Evolutionary conservation across 2,329 filamentous ascomycete genomes (phyloP), one percentile per base, ranked within the genome.

Genomic region (Colletotrichum tofieldiae): DNA sequence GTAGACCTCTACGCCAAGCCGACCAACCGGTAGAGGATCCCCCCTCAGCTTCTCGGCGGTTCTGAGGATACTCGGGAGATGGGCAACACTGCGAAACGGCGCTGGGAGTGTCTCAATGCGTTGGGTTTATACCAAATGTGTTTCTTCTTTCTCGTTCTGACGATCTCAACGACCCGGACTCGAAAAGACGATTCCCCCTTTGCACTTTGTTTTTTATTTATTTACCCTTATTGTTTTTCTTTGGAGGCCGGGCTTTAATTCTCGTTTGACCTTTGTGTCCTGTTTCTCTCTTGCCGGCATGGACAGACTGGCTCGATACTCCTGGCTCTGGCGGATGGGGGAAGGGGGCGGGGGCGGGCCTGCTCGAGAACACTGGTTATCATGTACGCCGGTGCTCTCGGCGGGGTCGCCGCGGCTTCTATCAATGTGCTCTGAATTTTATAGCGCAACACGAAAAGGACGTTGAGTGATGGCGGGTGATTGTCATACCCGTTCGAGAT

Each of bases 1-100:
- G 70, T 75, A 82, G 83, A 85, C 76, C 81, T 84, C 65, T 82
- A 82, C 75, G 74, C 78, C 71, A 83, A 79, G 63, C 76, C 78
- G 68, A 84, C 81, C 77, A 80, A 79, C 77, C 80, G 82, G 81
- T 83, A 81, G 67, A 71, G 68, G 65, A 62, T 61, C 29, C 76
- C n/a, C 76, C n/a, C 26, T 77, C 76, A 72, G 69, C 61, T 70
- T 59, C 66, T 74, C 67, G 68, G 71, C 68, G 72, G 69, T 55
- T 74, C 63, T 69, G 74, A 73, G 63, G 63, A 71, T 72, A 70
- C 67, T 66, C 67, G 60, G 55, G 65, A 74, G 69, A 63, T 58
- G 66, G 61, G 65, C 73, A 67, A 72, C 65, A 68, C 69, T 72
- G 58, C 65, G 65, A 72, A 72, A 63, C 69, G 69, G 69, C 69